A percentile compares a stretch with the other conserved stretches of the same genome.
phyloP scores from a whole-genome alignment of 2,329 filamentous ascomycete genomes.

The Pseudomassariella vexata region DNA sequence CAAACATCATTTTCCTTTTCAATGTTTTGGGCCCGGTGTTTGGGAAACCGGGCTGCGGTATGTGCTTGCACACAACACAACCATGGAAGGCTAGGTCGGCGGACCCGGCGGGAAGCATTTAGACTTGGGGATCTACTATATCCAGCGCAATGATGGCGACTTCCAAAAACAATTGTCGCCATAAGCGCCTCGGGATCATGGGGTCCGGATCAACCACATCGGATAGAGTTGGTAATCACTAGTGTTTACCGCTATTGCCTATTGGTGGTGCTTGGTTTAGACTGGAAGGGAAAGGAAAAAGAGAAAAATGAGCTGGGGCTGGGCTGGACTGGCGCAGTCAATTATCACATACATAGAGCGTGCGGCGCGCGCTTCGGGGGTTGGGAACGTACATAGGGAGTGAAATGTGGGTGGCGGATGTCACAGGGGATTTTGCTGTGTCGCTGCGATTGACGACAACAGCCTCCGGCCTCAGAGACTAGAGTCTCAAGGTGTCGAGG shows the following conservation, averaged over 20 bases:
- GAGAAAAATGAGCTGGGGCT: background rate
- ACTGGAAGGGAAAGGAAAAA: background rate
- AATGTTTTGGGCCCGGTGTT: background rate
- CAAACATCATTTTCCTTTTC: constrained; percentile 3
- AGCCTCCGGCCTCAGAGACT: constrained; percentile 3
- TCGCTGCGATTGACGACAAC: constrained; percentile 1
- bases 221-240: constrained; percentile 14
- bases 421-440: constrained; percentile 3
- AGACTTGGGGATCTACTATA: constrained; percentile 3
- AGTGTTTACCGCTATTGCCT: constrained; percentile 17
- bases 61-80: background rate
- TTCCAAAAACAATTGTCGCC: background rate
- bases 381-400: too few species aligned
- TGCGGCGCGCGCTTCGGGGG: too few species aligned
- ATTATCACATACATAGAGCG: too few species aligned
- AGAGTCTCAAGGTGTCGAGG: constrained; percentile 4
- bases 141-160: constrained; percentile 2
- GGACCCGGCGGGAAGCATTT: background rate
- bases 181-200: constrained; percentile 3
- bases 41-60: constrained; percentile 1
- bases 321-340: too few species aligned
- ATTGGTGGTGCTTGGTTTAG: background rate
- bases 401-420: background rate
- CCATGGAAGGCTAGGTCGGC: constrained; percentile 1
- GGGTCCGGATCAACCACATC: constrained; percentile 2